Base-by-base conservation (phyloP, 108 stramenopile genomes). In the Pseudonitzschia pungens region DNA sequence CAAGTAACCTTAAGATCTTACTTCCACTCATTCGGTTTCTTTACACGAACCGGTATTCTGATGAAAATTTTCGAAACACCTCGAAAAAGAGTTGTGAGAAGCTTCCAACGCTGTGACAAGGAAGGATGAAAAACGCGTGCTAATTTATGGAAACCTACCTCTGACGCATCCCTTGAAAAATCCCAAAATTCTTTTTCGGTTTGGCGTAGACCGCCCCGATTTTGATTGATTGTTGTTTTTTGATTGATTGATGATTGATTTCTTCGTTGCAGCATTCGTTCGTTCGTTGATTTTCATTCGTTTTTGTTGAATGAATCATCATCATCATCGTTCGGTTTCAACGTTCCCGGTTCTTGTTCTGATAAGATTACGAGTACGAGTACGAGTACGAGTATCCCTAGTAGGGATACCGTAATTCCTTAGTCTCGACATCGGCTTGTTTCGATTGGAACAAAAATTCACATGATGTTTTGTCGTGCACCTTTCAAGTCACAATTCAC, bases 401-500 rank as follows among this genome's bases (percentile, higher is more conserved):
- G n/a, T n/a, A n/a, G n/a, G n/a, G n/a, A n/a, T n/a, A n/a, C n/a
- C n/a, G n/a, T n/a, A n/a, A n/a, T n/a, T n/a, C n/a, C n/a, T n/a
- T n/a, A n/a, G n/a, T n/a, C n/a, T n/a, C n/a, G n/a, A n/a, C n/a
- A n/a, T n/a, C n/a, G n/a, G n/a, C n/a, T n/a, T n/a, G n/a, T n/a
- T n/a, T n/a, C n/a, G n/a, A n/a, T n/a, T n/a, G 3, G 58, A 59
- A 5, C 15, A 22, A 32, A 28, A 6, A 11, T 14, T 6, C 7
- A 56, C 10, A 11, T 56, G 27, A 29, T 50, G 50, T 50, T 69
- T 8, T 69, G 68, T 69, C 68, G 48, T 69, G 29, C 15, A 11
- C 45, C 28, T 60, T 54, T 74, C 36, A 36, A 6, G 36, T 36
- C 36, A 36, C 36, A 36, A 36, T 36, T 36, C 36, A 2, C 36